phyloP scores from a whole-genome alignment of 2,329 filamentous ascomycete species.

The Fusarium cicatricum region DNA sequence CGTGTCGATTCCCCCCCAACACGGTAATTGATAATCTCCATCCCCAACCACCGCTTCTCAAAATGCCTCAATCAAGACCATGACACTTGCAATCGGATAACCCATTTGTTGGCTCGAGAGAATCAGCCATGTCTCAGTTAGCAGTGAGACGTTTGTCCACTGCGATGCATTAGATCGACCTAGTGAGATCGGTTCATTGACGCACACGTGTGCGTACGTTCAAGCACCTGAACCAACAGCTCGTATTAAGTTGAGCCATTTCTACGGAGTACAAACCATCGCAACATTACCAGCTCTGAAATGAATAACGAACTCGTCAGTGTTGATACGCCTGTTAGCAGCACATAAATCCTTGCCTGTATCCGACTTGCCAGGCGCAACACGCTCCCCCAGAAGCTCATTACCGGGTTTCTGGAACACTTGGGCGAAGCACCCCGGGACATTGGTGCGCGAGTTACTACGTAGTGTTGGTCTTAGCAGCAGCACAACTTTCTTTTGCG shows the following conservation, averaged over 20 bases:
- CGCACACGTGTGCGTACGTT: too few relatives aligned
- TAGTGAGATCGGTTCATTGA: slow-evolving; percentile 21
- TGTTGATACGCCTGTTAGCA: slow-evolving; percentile 41
- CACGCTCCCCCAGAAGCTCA: slow-evolving; percentile 62
- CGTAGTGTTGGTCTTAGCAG: slow-evolving; percentile 45
- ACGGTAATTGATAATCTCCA: background rate
- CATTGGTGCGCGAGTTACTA: slow-evolving; percentile 46
- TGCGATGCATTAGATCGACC: slow-evolving; percentile 21
- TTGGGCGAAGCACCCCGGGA: slow-evolving; percentile 38
- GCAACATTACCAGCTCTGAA: background rate
- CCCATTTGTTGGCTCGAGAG: background rate
- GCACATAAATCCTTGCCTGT: slow-evolving; percentile 57
- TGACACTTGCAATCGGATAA: background rate
- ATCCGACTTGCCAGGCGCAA: slow-evolving; percentile 66
- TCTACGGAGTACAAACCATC: slow-evolving; percentile 5
- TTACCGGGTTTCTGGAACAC: slow-evolving; percentile 52
- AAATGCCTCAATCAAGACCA: slow-evolving; percentile 26
- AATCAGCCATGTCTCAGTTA: slow-evolving; percentile 36
- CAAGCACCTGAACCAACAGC: slow-evolving; percentile 20
- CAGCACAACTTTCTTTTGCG: slow-evolving; percentile 49
- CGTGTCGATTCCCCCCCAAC: slow-evolving; percentile 17
- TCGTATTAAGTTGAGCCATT: slow-evolving; percentile 5
- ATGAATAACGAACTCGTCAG: slow-evolving; percentile 37
- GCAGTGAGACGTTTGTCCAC: slow-evolving; percentile 18
- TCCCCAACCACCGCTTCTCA: slow-evolving; percentile 29